phyloP scores from a whole-genome alignment of 148 eudicot genomes.

The Beta vulgaris region DNA sequence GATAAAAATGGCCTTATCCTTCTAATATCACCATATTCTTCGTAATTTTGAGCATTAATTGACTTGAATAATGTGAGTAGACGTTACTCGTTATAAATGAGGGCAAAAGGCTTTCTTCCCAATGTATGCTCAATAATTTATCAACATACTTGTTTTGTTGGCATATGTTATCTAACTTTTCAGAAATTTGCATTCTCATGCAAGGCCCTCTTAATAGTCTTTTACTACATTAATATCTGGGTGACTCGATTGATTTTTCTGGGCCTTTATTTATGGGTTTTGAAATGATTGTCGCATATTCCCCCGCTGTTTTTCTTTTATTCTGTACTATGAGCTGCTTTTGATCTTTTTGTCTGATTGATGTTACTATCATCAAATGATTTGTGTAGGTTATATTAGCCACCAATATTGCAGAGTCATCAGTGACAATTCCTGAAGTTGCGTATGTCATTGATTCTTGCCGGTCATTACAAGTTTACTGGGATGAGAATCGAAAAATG shows the following conservation, averaged over 20 bases:
- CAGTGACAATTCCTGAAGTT: constrained; percentile 93
- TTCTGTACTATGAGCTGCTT: neutral
- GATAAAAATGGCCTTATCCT: neutral
- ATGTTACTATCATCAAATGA: constrained; percentile 13
- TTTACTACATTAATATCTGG: neutral
- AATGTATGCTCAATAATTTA: neutral
- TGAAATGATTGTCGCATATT: no score
- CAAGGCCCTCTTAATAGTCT: neutral
- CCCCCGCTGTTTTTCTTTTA: neutral
- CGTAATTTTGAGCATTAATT: neutral
- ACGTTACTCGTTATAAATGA: neutral
- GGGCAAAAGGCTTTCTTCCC: neutral
- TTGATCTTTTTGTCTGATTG: constrained; percentile 7
- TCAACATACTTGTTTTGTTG: neutral
- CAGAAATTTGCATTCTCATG: neutral
- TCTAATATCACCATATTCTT: neutral
- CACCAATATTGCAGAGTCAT: constrained; percentile 96
- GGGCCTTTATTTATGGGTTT: neutral
- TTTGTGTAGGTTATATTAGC: constrained; percentile 86
- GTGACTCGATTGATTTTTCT: neutral
- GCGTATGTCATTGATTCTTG: constrained; percentile 93
- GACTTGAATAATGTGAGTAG: neutral
- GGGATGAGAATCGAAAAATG: constrained; percentile 61
- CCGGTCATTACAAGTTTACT: constrained; percentile 84
- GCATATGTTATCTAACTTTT: neutral